Percentiles rank a stretch among this genome's conserved stretches.
Conservation (phyloP, 176 grass and related monocot genomes). For the Saccharum officinarum region DNA sequence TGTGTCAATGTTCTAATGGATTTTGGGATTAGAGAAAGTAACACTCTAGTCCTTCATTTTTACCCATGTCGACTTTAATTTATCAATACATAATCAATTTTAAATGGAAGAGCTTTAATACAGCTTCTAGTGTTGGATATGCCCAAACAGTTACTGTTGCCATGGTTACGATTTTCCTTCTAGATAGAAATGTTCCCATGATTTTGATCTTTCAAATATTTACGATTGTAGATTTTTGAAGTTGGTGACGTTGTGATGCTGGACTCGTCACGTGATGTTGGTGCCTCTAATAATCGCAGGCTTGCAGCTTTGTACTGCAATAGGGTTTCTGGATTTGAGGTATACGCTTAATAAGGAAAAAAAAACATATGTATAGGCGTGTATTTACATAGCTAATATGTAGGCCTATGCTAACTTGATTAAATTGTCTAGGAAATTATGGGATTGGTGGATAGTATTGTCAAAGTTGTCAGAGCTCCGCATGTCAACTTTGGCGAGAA, state of each 20-base stretch:
- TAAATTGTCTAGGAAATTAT: constrained; percentile 77
- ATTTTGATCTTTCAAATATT: constrained; percentile 26
- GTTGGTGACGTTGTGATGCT: constrained; percentile 19
- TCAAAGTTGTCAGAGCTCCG: constrained; percentile 66
- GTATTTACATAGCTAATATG: constrained; percentile 23
- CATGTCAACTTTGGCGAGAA: constrained; percentile 51
- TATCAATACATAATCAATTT: not conserved
- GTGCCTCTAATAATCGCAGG: constrained; percentile 83
- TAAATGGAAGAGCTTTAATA: constrained; percentile 6
- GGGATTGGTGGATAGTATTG: constrained; percentile 90
- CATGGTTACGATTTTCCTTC: not conserved
- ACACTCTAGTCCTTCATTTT: not conserved
- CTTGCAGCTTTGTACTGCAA: constrained; percentile 92
- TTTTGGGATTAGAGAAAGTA: not conserved
- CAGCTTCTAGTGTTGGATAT: constrained; percentile 13
- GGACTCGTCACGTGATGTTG: constrained; percentile 62
- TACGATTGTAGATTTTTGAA: constrained; percentile 67
- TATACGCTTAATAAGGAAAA: constrained; percentile 12
- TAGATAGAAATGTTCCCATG: not conserved
- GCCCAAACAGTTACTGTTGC: not conserved
- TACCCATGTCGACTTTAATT: not conserved
- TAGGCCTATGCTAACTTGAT: constrained; percentile 6
- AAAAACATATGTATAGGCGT: not conserved
- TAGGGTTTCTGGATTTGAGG: constrained; percentile 90
- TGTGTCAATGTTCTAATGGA: not conserved